A percentile compares a stretch with the other conserved stretches of the same genome.
Evolutionary conservation across 371 early-diverging fungal species (phyloP).

Genomic region (Mucor plumbeus): DNA sequence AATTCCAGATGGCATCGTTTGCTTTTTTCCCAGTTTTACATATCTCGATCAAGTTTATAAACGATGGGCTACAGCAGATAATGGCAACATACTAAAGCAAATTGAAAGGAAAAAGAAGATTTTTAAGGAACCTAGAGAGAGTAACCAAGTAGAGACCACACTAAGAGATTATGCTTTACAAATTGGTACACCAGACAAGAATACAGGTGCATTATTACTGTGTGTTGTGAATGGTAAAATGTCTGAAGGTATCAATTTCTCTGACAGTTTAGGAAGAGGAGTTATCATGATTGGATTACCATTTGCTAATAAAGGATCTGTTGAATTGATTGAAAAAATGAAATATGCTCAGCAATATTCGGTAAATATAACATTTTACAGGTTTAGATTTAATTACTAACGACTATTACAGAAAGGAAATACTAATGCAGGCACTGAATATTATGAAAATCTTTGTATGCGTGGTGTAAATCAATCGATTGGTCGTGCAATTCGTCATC

Average conservation of each 20-base stretch:
- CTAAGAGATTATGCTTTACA: slow-evolving; percentile 63
- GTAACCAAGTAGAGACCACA: slow-evolving; percentile 60
- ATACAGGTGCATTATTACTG: slow-evolving; percentile 83
- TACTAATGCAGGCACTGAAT: slow-evolving; percentile 64
- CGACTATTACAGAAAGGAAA: not conserved
- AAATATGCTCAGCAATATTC: slow-evolving; percentile 57
- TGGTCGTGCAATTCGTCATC: slow-evolving; percentile 93
- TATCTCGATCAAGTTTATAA: slow-evolving; percentile 75
- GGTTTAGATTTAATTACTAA: not conserved
- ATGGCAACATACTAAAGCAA: slow-evolving; percentile 45
- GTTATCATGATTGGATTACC: slow-evolving; percentile 93
- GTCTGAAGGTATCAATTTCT: slow-evolving; percentile 98
- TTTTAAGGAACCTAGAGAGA: slow-evolving; percentile 74
- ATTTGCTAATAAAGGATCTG: slow-evolving; percentile 75
- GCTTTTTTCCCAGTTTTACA: slow-evolving; percentile 92
- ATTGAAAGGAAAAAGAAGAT: slow-evolving; percentile 69
- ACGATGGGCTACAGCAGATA: slow-evolving; percentile 54
- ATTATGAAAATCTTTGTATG: slow-evolving; percentile 95
- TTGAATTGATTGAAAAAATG: slow-evolving; percentile 82
- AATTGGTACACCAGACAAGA: slow-evolving; percentile 41
- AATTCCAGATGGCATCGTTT: slow-evolving; percentile 94
- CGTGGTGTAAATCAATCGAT: slow-evolving; percentile 97
- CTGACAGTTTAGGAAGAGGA: slow-evolving; percentile 82
- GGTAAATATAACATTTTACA: slow-evolving; percentile 12
- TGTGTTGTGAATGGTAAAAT: slow-evolving; percentile 97